Evolutionary conservation across 306 rosid species (phyloP).

Genomic region (Glycine latifolia): DNA sequence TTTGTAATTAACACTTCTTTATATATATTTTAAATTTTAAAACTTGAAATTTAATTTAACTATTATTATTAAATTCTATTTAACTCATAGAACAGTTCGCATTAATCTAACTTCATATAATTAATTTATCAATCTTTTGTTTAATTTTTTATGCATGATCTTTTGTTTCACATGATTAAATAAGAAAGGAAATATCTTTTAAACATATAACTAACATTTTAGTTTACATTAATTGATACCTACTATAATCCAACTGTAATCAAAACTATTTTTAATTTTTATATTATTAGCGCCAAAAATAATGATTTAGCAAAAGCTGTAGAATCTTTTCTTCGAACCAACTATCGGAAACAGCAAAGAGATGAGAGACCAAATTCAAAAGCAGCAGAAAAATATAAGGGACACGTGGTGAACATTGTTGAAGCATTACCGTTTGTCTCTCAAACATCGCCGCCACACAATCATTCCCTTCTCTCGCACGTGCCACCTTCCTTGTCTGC

Average conservation of each 20-base stretch:
- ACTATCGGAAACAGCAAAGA: neutral
- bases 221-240: too few species aligned
- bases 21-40: too few species aligned
- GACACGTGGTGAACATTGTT: neutral
- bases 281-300: neutral
- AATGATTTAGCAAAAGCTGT: neutral
- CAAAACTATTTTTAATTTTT: neutral
- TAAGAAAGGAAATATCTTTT: too few species aligned
- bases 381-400: neutral
- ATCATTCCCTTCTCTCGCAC: slow-evolving; percentile 22
- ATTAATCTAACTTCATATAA: too few species aligned
- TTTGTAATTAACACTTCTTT: too few species aligned
- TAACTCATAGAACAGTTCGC: too few species aligned
- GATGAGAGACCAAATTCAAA: neutral
- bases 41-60: too few species aligned
- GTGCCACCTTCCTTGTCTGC: slow-evolving; percentile 19
- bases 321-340: neutral
- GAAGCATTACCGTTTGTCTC: neutral
- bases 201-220: too few species aligned
- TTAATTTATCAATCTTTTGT: too few species aligned
- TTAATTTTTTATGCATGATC: too few species aligned
- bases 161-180: too few species aligned
- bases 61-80: too few species aligned
- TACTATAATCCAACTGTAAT: neutral
- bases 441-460: slow-evolving; percentile 11